Evolutionary conservation across 2,329 filamentous ascomycete genomes (phyloP), one percentile per base, ranked within the genome.

Genomic region (Paecilomyces variotii): DNA sequence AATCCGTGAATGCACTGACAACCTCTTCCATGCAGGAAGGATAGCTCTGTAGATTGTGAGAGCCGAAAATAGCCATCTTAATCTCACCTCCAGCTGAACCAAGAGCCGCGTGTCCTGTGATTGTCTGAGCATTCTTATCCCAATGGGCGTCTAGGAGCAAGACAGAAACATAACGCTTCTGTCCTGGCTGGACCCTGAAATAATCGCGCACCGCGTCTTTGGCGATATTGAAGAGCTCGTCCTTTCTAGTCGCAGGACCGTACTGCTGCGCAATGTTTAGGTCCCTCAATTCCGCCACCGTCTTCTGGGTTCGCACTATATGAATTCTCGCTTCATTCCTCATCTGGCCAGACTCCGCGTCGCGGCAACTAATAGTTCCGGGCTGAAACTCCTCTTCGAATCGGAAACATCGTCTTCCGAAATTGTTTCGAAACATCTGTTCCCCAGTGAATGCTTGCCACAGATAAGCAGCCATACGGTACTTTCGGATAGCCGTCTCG

Each of bases 361-460:
- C 94, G 45, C 88, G 86, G 64, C 84, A 82, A 60, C 89, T 93
- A 60, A 90, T 81, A 1, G 90, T 89, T 6, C 92, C 92, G 2
- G 86, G 85, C 61, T 89, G 89, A 94, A 94, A 97, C 70, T 96
- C 90, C 73, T 99, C 94, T 67, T 97, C 94, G 62, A 96, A 92
- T 51, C 92, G 84, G 73, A 97, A 97, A 56, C 85, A 87, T 59
- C 93, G 86, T 59, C 93, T 84, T 9, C 92, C 91, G 64, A 97
- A 85, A 61, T 88, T 89, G 71, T 96, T 89, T 62, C 91, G 87
- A 72, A 85, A 88, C 93, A 97, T 97, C 72, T 97, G 92, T 72
- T 99, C 94, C 5, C 90, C 91, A 0, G 93, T 97, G 68, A 96
- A 97, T 6, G 92, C 91, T 72, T 99, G 94, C 92, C 94, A 97